Evolutionary conservation across 768 basidiomycete species (phyloP).

Genomic region (Dacryopinax primogenitus): DNA sequence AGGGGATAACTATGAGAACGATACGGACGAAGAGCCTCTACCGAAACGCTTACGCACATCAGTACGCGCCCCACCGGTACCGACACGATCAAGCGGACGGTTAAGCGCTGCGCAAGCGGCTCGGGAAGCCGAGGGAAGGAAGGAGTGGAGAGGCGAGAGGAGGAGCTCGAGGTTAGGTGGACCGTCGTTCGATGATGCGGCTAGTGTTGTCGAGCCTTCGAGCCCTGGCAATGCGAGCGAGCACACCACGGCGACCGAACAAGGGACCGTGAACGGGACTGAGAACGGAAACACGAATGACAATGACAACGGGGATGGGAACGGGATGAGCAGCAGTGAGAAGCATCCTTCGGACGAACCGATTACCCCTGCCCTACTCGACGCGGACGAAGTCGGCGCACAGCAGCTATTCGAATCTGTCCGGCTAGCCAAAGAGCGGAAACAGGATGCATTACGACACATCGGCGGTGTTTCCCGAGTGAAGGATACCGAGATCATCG

Average conservation of each 20-base stretch:
- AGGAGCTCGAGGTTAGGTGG: constrained; percentile 26
- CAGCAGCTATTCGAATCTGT: constrained; percentile 32
- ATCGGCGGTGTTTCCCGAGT: not conserved
- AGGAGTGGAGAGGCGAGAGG: constrained; percentile 11
- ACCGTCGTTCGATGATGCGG: constrained; percentile 23
- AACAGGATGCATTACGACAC: not conserved
- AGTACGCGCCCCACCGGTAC: not conserved
- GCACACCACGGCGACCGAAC: constrained; percentile 19
- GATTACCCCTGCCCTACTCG: constrained; percentile 38
- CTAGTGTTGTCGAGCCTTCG: constrained; percentile 16
- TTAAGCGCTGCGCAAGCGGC: constrained; percentile 4
- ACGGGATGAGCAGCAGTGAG: constrained; percentile 24
- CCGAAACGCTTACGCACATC: not conserved
- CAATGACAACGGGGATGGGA: too few relatives aligned
- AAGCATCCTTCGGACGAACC: constrained; percentile 35
- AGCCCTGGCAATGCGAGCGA: constrained; percentile 20
- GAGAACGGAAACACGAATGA: too few relatives aligned
- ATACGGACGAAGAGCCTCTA: constrained; percentile 1
- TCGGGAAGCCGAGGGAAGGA: not conserved
- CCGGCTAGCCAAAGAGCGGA: not conserved
- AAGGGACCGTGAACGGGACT: too few relatives aligned
- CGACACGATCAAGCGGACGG: constrained; percentile 8
- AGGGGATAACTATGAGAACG: constrained; percentile 10
- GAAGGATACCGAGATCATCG: constrained; percentile 43
- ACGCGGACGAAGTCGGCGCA: constrained; percentile 21